Conservation (phyloP, 495 filamentous ascomycete genomes). For the Entonaema liquescens region DNA sequence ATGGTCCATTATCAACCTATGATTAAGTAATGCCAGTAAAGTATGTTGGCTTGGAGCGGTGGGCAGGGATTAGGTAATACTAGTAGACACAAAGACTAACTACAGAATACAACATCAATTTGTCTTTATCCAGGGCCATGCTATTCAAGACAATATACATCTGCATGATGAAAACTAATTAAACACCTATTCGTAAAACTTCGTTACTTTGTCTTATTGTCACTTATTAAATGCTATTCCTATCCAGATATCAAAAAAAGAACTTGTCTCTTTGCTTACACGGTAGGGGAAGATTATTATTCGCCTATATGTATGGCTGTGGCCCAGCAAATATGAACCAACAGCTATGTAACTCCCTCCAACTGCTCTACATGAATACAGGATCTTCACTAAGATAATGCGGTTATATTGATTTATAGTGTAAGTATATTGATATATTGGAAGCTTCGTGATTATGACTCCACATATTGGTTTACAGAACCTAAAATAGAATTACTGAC, state of each 20-base stretch:
- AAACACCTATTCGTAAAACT: not conserved
- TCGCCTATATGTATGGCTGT: not conserved
- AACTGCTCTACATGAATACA: not conserved
- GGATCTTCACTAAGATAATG: not conserved
- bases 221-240: not conserved
- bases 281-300: not conserved
- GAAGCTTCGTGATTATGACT: too few relatives aligned
- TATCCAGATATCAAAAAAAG: not conserved
- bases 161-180: not conserved
- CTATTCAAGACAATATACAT: not conserved
- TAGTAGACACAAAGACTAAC: not conserved
- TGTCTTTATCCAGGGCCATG: not conserved
- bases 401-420: not conserved
- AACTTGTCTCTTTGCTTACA: not conserved
- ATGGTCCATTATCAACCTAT: not conserved
- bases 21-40: not conserved
- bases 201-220: not conserved
- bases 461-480: too few relatives aligned
- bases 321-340: not conserved
- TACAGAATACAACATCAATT: not conserved
- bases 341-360: not conserved
- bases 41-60: not conserved
- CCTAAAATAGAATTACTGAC: too few relatives aligned
- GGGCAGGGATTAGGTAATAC: not conserved
- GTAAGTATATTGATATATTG: too few relatives aligned